These are phyloP conservation scores for Hericium rajendrae DNA, from an alignment of 768 basidiomycete genomes.

Conservation along the genomic window DNA sequence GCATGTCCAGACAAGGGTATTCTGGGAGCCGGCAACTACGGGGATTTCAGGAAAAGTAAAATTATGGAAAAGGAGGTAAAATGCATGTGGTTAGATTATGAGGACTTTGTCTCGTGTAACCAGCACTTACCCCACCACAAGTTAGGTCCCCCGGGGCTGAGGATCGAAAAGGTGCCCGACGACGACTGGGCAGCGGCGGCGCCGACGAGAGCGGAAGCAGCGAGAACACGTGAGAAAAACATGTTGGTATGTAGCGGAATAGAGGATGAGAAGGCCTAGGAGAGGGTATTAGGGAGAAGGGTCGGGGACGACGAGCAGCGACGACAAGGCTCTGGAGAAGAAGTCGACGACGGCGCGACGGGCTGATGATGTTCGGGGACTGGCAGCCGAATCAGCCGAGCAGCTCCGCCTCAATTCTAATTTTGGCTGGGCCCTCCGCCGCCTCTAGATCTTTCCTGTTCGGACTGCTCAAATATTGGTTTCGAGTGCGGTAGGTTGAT, in stretches of 20 bases:
- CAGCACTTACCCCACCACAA: constrained; percentile 53
- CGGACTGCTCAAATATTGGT: too few species aligned
- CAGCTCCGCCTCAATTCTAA: too few species aligned
- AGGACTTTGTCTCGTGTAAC: too few species aligned
- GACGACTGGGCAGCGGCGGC: constrained; percentile 24
- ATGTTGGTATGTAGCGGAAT: constrained; percentile 9
- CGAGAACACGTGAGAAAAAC: constrained; percentile 25
- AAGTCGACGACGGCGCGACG: neutral
- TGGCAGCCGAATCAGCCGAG: too few species aligned
- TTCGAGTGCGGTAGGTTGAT: too few species aligned
- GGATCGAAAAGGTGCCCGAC: constrained; percentile 29
- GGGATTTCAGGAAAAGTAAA: neutral
- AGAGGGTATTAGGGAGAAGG: constrained; percentile 5
- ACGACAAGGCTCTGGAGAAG: too few species aligned
- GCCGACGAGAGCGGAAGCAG: constrained; percentile 28
- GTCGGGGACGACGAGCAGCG: constrained; percentile 3
- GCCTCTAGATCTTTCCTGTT: too few species aligned
- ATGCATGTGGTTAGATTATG: too few species aligned
- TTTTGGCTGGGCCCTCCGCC: too few species aligned
- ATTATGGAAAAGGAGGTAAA: too few species aligned
- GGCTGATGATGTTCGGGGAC: too few species aligned
- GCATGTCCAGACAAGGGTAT: constrained; percentile 55
- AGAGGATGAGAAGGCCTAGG: neutral
- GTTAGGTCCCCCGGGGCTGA: constrained; percentile 30
- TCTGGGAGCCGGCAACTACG: constrained; percentile 46